Base-by-base conservation (phyloP, 495 filamentous ascomycete species). In the Eremomyces bilateralis region DNA sequence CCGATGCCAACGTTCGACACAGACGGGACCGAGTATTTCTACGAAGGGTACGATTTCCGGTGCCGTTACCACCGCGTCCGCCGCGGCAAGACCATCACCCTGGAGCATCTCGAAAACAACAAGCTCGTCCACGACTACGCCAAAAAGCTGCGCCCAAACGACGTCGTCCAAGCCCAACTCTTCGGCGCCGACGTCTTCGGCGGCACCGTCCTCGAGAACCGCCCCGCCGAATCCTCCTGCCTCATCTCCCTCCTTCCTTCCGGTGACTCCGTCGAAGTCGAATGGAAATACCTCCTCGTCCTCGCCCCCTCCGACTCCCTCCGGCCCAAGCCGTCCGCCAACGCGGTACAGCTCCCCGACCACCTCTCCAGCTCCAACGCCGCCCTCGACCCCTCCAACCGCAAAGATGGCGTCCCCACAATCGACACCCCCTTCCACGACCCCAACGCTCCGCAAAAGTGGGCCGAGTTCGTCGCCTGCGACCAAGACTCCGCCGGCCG, bases 1-100 rank as follows among this genome's bases (percentile, higher is more conserved):
- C 66, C 76, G 18, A 69, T 85, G 31, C 75, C 79, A 0, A 77
- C 85, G n/a, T 80, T 83, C 51, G 79, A 73, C 20, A 81, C 92
- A 40, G 85, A 94, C 52, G 81, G 81, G 1, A 79, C 71, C 5
- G 81, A 93, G 48, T 93, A 94, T 53, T 78, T 76, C 37, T 66
- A 85, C 31, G 76, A 77, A 36, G 82, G 73, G 16, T 81, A 85
- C 44, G 83, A 94, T 47, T 80, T 93, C 46, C 77, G 75, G 42
- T 99, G 88, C 56, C 79, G 83, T 37, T 88, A 85, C 52, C 88
- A 99, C 53, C 66, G 88, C 19, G 73, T 78, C 18, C 91, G 88
- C 62, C 69, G 80, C 40, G 70, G 78, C 33, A 77, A 74, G 56
- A 70, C 68, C 40, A 44, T 66, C 18, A 70, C 73, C 34, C 63